These are phyloP conservation scores for Yarrowia osloensis DNA, from an alignment of 805 yeast genomes.

Conservation along the genomic window DNA sequence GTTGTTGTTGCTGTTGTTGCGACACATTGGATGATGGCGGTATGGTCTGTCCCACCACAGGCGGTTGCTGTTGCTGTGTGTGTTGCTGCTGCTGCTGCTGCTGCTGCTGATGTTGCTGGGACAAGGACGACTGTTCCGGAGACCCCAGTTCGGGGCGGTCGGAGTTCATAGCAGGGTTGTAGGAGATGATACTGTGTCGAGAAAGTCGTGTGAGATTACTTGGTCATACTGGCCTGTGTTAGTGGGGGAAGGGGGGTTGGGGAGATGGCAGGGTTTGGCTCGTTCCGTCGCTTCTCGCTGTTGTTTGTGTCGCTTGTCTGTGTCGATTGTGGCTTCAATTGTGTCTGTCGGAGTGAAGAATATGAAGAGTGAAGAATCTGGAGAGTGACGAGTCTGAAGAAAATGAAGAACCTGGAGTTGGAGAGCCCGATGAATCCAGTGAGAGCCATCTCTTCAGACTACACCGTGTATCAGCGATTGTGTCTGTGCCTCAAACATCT, in stretches of 20 bases:
- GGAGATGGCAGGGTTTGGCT: neutral
- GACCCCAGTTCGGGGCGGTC: slow-evolving; percentile 28
- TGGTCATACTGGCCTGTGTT: slow-evolving; percentile 29
- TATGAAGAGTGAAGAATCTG: too few species aligned
- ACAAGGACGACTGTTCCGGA: slow-evolving; percentile 23
- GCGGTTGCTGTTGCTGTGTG: neutral
- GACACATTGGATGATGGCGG: neutral
- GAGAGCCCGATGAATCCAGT: too few species aligned
- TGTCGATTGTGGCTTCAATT: too few species aligned
- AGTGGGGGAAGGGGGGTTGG: neutral
- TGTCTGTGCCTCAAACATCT: too few species aligned
- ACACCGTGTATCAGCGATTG: too few species aligned
- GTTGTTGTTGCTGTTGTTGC: too few species aligned
- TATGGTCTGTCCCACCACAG: neutral
- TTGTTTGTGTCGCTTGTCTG: too few species aligned
- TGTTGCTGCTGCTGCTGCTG: slow-evolving; percentile 30
- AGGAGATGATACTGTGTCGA: neutral
- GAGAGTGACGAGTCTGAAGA: too few species aligned
- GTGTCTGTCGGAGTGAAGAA: too few species aligned
- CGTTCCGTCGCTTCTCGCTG: too few species aligned
- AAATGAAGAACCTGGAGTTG: too few species aligned
- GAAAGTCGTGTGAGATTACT: neutral
- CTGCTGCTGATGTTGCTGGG: slow-evolving; percentile 31
- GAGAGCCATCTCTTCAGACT: too few species aligned
- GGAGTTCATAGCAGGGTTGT: slow-evolving; percentile 15